These are phyloP conservation scores for Athelia sp. DNA, from an alignment of 1,284 basidiomycete genomes.

Conservation along the genomic window DNA sequence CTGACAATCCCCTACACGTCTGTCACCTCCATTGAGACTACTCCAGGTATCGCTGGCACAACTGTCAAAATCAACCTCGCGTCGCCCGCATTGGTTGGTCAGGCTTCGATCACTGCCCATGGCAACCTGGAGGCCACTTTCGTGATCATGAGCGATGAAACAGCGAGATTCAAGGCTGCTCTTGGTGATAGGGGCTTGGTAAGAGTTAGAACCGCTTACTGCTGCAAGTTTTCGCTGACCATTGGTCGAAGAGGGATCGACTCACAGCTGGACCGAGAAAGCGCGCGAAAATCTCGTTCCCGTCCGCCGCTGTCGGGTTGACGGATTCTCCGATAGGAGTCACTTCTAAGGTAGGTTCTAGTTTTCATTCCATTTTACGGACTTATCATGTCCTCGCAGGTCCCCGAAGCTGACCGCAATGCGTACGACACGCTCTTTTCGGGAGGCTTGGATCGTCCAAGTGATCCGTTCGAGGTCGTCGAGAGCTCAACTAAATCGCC, in stretches of 20 bases:
- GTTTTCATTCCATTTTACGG: no score
- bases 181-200: constrained; percentile 41
- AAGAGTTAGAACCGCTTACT: no score
- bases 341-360: not conserved
- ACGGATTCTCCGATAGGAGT: not conserved
- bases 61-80: constrained; percentile 29
- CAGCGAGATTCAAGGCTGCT: constrained; percentile 33
- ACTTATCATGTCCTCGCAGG: no score
- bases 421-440: no score
- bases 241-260: constrained; percentile 2
- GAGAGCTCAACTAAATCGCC: no score
- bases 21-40: constrained; percentile 30
- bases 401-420: not conserved
- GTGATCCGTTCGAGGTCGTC: not conserved
- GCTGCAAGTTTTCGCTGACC: constrained; percentile 7
- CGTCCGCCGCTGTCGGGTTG: constrained; percentile 5
- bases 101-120: constrained; percentile 19
- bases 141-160: constrained; percentile 24
- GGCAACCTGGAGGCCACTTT: constrained; percentile 25
- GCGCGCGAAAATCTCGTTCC: constrained; percentile 2
- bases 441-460: not conserved
- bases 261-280: constrained; percentile 6
- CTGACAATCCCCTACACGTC: constrained; percentile 29
- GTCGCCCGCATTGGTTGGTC: constrained; percentile 34
- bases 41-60: constrained; percentile 17